Percentiles rank a stretch among this genome's conserved stretches.
phyloP scores from a whole-genome alignment of 169 alveolate species.

The Theileria equi region DNA sequence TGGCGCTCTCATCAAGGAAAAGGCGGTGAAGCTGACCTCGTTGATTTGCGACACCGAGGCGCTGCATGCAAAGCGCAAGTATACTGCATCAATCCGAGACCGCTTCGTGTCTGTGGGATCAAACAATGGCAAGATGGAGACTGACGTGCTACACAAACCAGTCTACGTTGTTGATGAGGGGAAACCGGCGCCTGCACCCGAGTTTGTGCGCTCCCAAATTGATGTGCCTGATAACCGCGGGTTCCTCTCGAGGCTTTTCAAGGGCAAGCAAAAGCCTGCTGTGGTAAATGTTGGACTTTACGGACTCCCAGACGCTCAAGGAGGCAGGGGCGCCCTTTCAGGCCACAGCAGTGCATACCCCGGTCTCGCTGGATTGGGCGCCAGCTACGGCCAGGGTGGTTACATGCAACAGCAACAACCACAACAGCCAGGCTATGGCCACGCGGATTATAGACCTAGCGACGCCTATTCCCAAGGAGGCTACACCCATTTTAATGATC shows the following conservation, averaged over 20 bases:
- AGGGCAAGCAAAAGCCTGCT: not conserved
- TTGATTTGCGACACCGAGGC: conserved; percentile 23
- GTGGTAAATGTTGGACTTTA: too few relatives aligned
- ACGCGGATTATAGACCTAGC: not conserved
- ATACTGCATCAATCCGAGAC: conserved; percentile 29
- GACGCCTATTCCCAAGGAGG: not conserved
- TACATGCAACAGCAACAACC: not conserved
- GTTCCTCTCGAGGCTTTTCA: not conserved
- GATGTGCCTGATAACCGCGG: not conserved
- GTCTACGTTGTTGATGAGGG: conserved; percentile 23
- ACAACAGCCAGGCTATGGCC: not conserved
- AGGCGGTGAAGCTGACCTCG: conserved; percentile 24
- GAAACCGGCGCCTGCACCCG: not conserved
- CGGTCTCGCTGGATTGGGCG: not conserved
- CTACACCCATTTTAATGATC: not conserved
- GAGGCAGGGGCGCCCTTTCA: not conserved
- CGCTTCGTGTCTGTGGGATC: conserved; percentile 32
- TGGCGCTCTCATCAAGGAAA: conserved; percentile 24
- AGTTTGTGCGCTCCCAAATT: not conserved
- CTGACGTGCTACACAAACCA: conserved; percentile 48
- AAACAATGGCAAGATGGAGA: conserved; percentile 43
- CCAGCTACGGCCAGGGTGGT: not conserved
- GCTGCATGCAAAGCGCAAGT: conserved; percentile 11
- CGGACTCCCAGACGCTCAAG: not conserved
- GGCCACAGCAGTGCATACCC: not conserved